phyloP scores from a whole-genome alignment of 2,329 filamentous ascomycete species.

The Paecilomyces niveus region DNA sequence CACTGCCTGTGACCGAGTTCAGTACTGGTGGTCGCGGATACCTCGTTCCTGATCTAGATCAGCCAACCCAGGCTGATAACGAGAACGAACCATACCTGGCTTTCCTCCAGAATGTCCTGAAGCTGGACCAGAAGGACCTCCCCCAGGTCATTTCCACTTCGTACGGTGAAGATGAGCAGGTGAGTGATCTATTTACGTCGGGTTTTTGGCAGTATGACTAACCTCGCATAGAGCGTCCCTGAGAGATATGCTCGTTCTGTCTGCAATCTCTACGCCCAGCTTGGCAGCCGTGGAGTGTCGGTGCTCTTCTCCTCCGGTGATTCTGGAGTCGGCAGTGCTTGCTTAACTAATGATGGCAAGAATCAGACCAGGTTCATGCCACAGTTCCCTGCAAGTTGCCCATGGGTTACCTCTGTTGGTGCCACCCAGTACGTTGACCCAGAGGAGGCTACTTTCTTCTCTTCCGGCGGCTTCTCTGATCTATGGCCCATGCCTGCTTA shows the following conservation, averaged over 20 bases:
- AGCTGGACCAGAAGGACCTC: slow-evolving; percentile 18
- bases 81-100: slow-evolving; percentile 41
- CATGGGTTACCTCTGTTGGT: slow-evolving; percentile 36
- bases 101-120: slow-evolving; percentile 26
- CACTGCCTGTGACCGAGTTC: slow-evolving; percentile 40
- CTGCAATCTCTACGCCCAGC: slow-evolving; percentile 42
- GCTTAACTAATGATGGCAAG: slow-evolving; percentile 25
- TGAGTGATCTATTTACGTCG: slow-evolving; percentile 5
- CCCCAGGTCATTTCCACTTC: slow-evolving; percentile 35
- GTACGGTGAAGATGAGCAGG: slow-evolving; percentile 36
- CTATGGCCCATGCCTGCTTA: slow-evolving; percentile 29
- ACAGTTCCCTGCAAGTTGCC: slow-evolving; percentile 34
- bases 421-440: slow-evolving; percentile 31
- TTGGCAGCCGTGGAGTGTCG: slow-evolving; percentile 44
- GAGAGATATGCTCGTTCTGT: slow-evolving; percentile 29
- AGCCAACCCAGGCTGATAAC: slow-evolving; percentile 34
- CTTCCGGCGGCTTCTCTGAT: slow-evolving; percentile 36
- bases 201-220: not conserved
- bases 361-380: slow-evolving; percentile 35
- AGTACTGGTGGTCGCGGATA: slow-evolving; percentile 41
- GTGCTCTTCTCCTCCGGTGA: slow-evolving; percentile 46
- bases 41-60: slow-evolving; percentile 42
- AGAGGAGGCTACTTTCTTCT: slow-evolving; percentile 34
- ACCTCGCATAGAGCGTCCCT: slow-evolving; percentile 21
- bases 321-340: slow-evolving; percentile 36